These are phyloP conservation scores for Sphaerostilbella broomeana DNA, from an alignment of 2,329 filamentous ascomycete species.

Conservation along the genomic window DNA sequence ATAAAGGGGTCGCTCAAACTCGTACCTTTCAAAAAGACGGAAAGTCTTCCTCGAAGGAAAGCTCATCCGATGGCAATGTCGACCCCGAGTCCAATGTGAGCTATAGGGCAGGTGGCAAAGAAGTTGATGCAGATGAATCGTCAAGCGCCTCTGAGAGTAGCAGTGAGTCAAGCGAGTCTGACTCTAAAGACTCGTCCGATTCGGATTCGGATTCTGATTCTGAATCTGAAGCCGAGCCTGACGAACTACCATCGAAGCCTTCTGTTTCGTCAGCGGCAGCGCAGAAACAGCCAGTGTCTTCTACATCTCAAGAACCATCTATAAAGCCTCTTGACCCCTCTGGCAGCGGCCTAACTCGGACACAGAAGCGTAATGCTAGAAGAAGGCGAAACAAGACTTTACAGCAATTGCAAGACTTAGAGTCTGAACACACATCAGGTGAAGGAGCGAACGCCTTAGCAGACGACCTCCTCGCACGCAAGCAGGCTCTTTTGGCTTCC, in stretches of 20 bases:
- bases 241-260: constrained; percentile 32
- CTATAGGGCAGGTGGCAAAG: no score
- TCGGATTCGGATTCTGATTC: constrained; percentile 15
- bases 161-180: constrained; percentile 17
- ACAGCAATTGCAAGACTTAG: constrained; percentile 11
- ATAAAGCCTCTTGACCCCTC: constrained; percentile 18
- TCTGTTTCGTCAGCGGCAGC: no score
- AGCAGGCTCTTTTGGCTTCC: constrained; percentile 32
- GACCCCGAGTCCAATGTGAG: no score
- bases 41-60: neutral
- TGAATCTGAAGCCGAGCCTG: constrained; percentile 27
- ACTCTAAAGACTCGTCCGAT: constrained; percentile 8
- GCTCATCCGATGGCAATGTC: constrained; percentile 7
- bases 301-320: no score
- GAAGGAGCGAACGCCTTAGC: constrained; percentile 10
- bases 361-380: constrained; percentile 47
- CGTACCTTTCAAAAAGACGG: neutral
- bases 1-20: neutral
- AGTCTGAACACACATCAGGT: constrained; percentile 14
- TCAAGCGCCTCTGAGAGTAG: constrained; percentile 3
- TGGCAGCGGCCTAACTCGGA: constrained; percentile 34
- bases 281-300: no score
- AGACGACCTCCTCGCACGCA: constrained; percentile 32
- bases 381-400: constrained; percentile 33
- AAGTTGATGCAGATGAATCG: neutral